These are phyloP conservation scores for Artomyces pyxidatus DNA, from an alignment of 768 basidiomycete species.

Conservation along the genomic window DNA sequence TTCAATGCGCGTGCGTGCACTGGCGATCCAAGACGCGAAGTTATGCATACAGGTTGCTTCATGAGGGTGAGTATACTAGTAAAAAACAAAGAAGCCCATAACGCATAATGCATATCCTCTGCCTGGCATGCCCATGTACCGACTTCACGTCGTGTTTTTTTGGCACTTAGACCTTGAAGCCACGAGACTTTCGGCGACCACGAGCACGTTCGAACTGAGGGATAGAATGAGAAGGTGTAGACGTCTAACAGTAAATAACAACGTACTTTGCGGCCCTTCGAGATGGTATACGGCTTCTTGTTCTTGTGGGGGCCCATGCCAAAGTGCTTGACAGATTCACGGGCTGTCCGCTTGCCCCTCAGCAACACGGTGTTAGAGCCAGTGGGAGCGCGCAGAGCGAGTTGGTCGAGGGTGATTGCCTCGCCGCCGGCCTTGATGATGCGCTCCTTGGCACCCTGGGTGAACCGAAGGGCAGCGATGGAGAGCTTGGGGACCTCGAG, in stretches of 20 bases:
- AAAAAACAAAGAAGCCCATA: conserved; percentile 20
- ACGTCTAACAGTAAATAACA: not conserved
- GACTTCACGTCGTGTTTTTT: conserved; percentile 27
- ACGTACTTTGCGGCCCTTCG: conserved; percentile 90
- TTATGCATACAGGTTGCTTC: conserved; percentile 12
- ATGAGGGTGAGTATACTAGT: conserved; percentile 2
- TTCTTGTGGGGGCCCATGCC: conserved; percentile 98
- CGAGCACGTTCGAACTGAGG: conserved; percentile 89
- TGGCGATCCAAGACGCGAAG: not conserved
- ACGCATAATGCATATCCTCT: conserved; percentile 23
- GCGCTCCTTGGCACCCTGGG: conserved; percentile 85
- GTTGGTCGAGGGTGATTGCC: conserved; percentile 90
- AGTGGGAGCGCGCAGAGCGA: conserved; percentile 89
- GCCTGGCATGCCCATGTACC: conserved; percentile 19
- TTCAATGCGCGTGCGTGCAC: too few species aligned
- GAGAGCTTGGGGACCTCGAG: conserved; percentile 81
- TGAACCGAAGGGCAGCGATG: conserved; percentile 93
- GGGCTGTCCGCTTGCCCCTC: conserved; percentile 85
- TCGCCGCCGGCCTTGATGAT: conserved; percentile 96
- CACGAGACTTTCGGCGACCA: conserved; percentile 97
- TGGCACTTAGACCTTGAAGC: conserved; percentile 81
- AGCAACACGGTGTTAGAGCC: conserved; percentile 93
- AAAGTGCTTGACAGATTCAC: conserved; percentile 97
- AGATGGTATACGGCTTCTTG: conserved; percentile 95
- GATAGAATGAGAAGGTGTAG: not conserved